Conservation (phyloP, 768 basidiomycete species). For the Panellus pusillus region DNA sequence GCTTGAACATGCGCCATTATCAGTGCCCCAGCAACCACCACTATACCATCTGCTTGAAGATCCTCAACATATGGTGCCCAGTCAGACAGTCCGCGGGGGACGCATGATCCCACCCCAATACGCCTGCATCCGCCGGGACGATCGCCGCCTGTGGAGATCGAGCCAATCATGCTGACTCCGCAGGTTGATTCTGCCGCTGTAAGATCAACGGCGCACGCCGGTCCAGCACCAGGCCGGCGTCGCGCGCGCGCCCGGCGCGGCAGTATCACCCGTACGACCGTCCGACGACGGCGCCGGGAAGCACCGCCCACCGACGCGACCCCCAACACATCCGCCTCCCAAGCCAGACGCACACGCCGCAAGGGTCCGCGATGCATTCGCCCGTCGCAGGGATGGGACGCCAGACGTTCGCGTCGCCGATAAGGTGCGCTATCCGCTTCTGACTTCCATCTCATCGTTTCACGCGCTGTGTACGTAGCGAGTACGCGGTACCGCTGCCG, state of each 20-base stretch:
- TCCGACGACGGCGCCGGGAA: slow-evolving; percentile 7
- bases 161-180: slow-evolving; percentile 17
- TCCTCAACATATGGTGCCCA: slow-evolving; percentile 26
- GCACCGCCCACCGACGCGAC: slow-evolving; percentile 5
- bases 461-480: slow-evolving; percentile 1
- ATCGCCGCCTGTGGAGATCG: slow-evolving; percentile 24
- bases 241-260: slow-evolving; percentile 21
- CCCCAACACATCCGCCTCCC: slow-evolving; percentile 22
- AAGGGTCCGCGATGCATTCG: slow-evolving; percentile 20
- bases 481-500: not conserved
- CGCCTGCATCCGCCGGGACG: slow-evolving; percentile 27
- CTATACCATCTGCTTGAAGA: slow-evolving; percentile 23
- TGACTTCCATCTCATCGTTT: slow-evolving; percentile 24
- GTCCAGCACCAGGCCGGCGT: slow-evolving; percentile 21
- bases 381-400: slow-evolving; percentile 17
- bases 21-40: slow-evolving; percentile 26
- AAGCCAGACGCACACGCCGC: slow-evolving; percentile 21
- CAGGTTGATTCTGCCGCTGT: slow-evolving; percentile 23
- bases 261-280: slow-evolving; percentile 19
- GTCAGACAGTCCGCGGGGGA: slow-evolving; percentile 25
- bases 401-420: slow-evolving; percentile 26
- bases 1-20: slow-evolving; percentile 10
- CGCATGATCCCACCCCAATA: slow-evolving; percentile 32
- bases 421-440: slow-evolving; percentile 11
- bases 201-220: slow-evolving; percentile 11